A percentile compares a stretch with the other conserved stretches of the same genome.
phyloP scores from a whole-genome alignment of 1,284 basidiomycete species.

The Cryptococcus sp. region DNA sequence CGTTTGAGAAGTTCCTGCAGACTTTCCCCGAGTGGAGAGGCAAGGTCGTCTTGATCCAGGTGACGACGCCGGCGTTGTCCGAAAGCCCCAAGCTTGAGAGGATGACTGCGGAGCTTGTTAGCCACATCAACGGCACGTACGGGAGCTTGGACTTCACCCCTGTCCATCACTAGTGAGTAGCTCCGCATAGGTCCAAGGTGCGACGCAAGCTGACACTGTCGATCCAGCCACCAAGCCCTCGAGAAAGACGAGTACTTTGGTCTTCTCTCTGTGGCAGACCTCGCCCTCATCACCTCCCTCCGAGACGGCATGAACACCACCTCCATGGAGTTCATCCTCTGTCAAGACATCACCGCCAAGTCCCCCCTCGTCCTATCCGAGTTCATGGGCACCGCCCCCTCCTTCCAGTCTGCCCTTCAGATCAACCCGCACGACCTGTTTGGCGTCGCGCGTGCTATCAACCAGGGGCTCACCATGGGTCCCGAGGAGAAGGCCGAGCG shows the following conservation, averaged over 20 bases:
- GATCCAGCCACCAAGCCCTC: conserved; percentile 82
- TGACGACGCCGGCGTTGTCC: conserved; percentile 90
- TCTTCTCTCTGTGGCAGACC: conserved; percentile 87
- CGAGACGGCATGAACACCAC: conserved; percentile 99
- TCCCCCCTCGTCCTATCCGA: conserved; percentile 89
- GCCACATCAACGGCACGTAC: conserved; percentile 95
- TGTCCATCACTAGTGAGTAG: conserved; percentile 88
- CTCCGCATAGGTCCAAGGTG: background rate
- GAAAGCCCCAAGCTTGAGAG: conserved; percentile 93
- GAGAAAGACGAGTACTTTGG: conserved; percentile 99
- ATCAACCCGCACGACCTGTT: conserved; percentile 55
- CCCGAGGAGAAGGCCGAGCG: conserved; percentile 69
- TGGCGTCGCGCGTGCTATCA: conserved; percentile 92
- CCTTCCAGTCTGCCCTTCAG: conserved; percentile 48
- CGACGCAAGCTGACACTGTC: background rate
- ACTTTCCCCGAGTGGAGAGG: conserved; percentile 96
- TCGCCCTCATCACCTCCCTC: conserved; percentile 92
- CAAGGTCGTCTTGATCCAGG: conserved; percentile 69
- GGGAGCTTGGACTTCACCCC: conserved; percentile 94
- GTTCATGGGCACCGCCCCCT: conserved; percentile 82
- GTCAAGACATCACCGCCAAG: conserved; percentile 73
- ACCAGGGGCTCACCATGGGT: conserved; percentile 79
- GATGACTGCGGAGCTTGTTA: conserved; percentile 89
- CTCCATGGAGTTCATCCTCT: conserved; percentile 95
- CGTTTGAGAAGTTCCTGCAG: conserved; percentile 89